Percentiles rank a stretch among this genome's conserved stretches.
Evolutionary conservation across 2,329 filamentous ascomycete genomes (phyloP).

Genomic region (Fusarium proliferatum): DNA sequence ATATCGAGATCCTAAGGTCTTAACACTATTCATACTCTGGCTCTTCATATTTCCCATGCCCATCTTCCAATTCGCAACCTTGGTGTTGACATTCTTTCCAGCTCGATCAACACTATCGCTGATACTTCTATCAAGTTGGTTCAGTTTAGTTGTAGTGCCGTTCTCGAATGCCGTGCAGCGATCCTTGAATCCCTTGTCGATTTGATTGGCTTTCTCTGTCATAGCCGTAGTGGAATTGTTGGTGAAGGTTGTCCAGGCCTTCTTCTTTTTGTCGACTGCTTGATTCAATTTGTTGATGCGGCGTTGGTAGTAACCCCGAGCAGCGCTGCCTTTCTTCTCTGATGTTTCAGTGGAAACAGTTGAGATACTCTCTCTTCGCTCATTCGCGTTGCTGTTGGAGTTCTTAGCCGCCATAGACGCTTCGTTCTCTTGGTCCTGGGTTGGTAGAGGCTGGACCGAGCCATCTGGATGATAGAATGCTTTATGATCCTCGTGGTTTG

Average conservation of each 20-base stretch:
- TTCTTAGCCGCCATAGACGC: background rate
- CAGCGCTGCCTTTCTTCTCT: background rate
- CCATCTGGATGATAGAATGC: background rate
- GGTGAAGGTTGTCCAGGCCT: slow-evolving; percentile 17
- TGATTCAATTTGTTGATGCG: slow-evolving; percentile 18
- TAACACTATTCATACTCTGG: slow-evolving; percentile 12
- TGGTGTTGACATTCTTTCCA: background rate
- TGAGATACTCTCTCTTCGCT: background rate
- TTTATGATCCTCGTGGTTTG: background rate
- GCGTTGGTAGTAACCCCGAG: background rate
- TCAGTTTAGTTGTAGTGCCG: background rate
- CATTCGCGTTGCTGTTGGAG: background rate
- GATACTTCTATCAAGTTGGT: slow-evolving; percentile 11
- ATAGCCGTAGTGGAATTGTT: slow-evolving; percentile 21
- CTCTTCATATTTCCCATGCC: slow-evolving; percentile 7
- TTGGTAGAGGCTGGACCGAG: background rate
- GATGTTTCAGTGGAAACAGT: background rate
- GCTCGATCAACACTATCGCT: slow-evolving; percentile 6
- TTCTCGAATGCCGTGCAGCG: slow-evolving; percentile 19
- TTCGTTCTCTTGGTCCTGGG: background rate
- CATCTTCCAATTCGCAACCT: slow-evolving; percentile 1
- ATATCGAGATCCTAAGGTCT: background rate
- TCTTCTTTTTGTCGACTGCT: slow-evolving; percentile 32
- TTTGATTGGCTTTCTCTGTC: background rate
- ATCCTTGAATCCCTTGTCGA: slow-evolving; percentile 15